Conservation (phyloP, 163 green algal species). For the Volvox carteri region DNA sequence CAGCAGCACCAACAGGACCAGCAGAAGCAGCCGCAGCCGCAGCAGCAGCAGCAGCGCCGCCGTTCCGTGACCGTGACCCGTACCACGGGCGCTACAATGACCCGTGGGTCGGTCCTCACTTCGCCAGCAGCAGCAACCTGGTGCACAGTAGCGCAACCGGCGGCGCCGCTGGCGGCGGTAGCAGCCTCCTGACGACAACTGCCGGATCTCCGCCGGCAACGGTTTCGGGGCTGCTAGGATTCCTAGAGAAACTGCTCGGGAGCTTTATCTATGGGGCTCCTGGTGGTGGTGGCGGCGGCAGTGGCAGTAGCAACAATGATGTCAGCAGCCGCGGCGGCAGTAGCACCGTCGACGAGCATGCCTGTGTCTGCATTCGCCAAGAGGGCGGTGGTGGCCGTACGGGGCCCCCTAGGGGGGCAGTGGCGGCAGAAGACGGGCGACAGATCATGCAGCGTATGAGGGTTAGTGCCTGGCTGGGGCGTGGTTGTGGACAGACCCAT, state of each 20-base stretch:
- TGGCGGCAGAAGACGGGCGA: background rate
- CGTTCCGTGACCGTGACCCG: background rate
- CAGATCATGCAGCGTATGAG: constrained; percentile 24
- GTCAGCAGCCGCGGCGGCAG: background rate
- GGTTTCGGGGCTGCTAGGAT: constrained; percentile 7
- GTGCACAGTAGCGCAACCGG: too few species aligned
- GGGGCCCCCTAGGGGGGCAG: too few species aligned
- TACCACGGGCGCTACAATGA: background rate
- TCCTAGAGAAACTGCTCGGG: background rate
- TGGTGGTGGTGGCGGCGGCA: background rate
- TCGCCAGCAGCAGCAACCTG: too few species aligned
- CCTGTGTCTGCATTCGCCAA: too few species aligned
- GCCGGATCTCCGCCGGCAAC: background rate
- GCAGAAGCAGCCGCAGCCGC: background rate
- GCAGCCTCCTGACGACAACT: background rate
- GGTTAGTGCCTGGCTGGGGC: background rate
- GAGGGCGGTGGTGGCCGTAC: too few species aligned
- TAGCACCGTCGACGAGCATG: too few species aligned
- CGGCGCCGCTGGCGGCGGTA: background rate
- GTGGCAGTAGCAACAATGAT: background rate
- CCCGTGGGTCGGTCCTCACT: constrained; percentile 1
- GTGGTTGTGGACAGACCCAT: too few species aligned
- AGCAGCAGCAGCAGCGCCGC: background rate
- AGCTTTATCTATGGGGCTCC: background rate
- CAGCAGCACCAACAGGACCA: background rate